Conservation (phyloP, 2,329 filamentous ascomycete genomes). For the Phyllosticta citriasiana region DNA sequence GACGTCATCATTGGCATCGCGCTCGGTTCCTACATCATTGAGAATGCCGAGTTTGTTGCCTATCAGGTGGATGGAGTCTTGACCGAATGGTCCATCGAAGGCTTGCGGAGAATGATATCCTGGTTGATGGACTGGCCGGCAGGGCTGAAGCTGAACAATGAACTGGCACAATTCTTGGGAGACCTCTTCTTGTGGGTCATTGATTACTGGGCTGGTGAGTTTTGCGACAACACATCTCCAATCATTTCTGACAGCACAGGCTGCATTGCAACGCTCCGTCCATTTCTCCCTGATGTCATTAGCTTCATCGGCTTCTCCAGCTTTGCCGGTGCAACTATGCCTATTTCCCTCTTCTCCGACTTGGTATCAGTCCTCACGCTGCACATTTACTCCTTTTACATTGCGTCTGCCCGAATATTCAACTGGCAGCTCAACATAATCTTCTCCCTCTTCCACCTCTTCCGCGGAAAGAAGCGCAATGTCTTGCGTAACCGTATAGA, state of each 20-base stretch:
- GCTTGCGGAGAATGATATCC: constrained; percentile 75
- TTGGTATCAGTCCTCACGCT: constrained; percentile 82
- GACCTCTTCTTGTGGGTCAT: constrained; percentile 98
- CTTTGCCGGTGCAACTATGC: constrained; percentile 94
- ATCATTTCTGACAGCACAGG: constrained; percentile 35
- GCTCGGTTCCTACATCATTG: constrained; percentile 90
- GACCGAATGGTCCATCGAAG: constrained; percentile 75
- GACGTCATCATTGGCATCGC: constrained; percentile 98
- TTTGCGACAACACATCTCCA: constrained; percentile 1
- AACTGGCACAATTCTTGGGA: constrained; percentile 86
- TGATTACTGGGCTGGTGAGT: constrained; percentile 83
- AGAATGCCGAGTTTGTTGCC: constrained; percentile 80
- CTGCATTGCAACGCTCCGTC: constrained; percentile 67
- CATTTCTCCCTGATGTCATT: constrained; percentile 74
- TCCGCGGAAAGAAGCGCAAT: constrained; percentile 96
- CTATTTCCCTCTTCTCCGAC: constrained; percentile 91
- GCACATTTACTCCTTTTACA: constrained; percentile 97
- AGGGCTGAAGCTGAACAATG: constrained; percentile 87
- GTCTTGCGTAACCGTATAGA: constrained; percentile 95
- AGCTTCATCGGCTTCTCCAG: constrained; percentile 90
- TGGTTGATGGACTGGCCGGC: constrained; percentile 97
- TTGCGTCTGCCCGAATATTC: constrained; percentile 92
- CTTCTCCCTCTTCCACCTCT: constrained; percentile 94
- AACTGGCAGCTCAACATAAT: constrained; percentile 98
- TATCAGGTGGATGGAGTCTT: constrained; percentile 67